Evolutionary conservation across 1,284 basidiomycete species (phyloP), one percentile per base, ranked within the genome.

Genomic region (Puccinia horiana): DNA sequence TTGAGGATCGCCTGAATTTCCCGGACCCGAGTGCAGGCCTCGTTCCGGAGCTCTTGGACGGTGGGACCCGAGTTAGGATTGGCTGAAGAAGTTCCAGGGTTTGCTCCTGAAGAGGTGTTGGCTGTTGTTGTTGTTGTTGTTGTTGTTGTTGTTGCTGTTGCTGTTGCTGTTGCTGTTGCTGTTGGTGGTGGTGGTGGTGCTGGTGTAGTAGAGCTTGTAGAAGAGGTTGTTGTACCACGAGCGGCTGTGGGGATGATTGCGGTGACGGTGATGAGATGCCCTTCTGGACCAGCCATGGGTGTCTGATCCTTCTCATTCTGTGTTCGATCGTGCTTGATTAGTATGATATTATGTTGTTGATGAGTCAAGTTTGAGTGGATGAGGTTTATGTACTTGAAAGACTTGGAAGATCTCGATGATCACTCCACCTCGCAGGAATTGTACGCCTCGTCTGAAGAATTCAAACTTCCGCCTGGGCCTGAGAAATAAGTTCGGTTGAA

Each of bases 1-100:
- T 81, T 74, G 16, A 81, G 52, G 47, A 73, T 63, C 12, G 67
- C 72, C 72, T 81, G 80, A 37, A 81, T 52, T 44, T 73, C 80
- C 37, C 80, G 56, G 18, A 81, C 37, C 11, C 80, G 80, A 32
- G 72, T 61, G 75, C 52, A 75, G 0, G 56, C 80, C 40, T 81
- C 72, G 29, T 37, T 63, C 14, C 80, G 42, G 14, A 81, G 70
- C 37, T 81, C 80, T 26, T 81, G 80, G 32, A 73, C 70, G 20
- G 78, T 44, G 44, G 40, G 40, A 6, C 40, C 40, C 5, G 65
- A 26, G 56, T 35, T 61, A 49, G 44, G 32, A 11, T 18, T 47
- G 29, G 67, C 42, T 49, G 47, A 29, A 5, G 11, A 0, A 0
- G 69, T 32, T 69, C 37, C 35, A 69, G 26, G 6, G 11, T 3